These are phyloP conservation scores for Hericium alpestre DNA, from an alignment of 768 basidiomycete genomes.

Conservation along the genomic window DNA sequence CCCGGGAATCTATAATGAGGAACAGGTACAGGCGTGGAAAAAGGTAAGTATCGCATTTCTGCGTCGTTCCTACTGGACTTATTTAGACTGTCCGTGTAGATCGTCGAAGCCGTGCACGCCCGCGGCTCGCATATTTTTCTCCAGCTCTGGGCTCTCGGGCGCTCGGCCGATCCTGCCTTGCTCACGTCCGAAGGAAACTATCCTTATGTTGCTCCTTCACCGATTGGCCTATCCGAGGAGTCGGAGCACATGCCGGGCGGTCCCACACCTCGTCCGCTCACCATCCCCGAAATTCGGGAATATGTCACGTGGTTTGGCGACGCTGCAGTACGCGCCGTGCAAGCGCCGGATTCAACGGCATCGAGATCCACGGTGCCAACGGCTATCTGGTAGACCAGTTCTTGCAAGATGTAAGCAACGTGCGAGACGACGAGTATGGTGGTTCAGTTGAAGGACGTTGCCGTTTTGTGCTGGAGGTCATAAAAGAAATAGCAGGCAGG, in stretches of 20 bases:
- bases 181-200: slow-evolving; percentile 6
- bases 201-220: neutral
- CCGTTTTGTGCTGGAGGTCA: slow-evolving; percentile 34
- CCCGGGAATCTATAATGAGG: neutral
- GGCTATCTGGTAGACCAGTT: slow-evolving; percentile 32
- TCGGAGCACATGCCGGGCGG: no score
- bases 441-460: slow-evolving; percentile 37
- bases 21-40: neutral
- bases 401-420: slow-evolving; percentile 26
- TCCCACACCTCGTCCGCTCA: neutral
- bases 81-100: neutral
- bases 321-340: neutral
- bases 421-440: slow-evolving; percentile 38
- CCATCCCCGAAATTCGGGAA: neutral
- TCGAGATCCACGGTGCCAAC: slow-evolving; percentile 27
- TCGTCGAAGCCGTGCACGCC: slow-evolving; percentile 25
- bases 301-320: neutral
- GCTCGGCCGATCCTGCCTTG: slow-evolving; percentile 9
- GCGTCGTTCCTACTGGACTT: neutral
- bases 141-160: slow-evolving; percentile 30
- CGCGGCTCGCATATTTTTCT: slow-evolving; percentile 22
- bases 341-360: slow-evolving; percentile 16
- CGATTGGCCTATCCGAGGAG: neutral
- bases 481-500: slow-evolving; percentile 27
- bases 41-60: neutral